Percentiles rank a stretch among this genome's conserved stretches.
Evolutionary conservation across 2,329 filamentous ascomycete species (phyloP).

Genomic region (Sporothrix variecibatus): DNA sequence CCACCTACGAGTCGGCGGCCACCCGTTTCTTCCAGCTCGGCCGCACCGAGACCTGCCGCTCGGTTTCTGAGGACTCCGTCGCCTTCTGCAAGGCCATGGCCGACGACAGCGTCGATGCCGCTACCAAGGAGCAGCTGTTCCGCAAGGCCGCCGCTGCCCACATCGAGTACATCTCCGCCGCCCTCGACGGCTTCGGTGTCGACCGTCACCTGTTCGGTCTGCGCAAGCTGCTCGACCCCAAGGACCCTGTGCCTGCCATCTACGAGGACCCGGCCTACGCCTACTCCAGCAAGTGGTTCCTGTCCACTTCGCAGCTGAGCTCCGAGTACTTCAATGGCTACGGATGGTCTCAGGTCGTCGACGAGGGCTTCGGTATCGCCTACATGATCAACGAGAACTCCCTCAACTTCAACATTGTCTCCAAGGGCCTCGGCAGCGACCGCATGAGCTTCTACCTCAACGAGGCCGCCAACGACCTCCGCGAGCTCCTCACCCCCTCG

Average conservation of each 20-base stretch:
- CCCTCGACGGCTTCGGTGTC: slow-evolving; percentile 88
- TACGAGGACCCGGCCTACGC: slow-evolving; percentile 83
- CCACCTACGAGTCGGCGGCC: slow-evolving; percentile 95
- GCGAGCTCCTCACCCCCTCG: slow-evolving; percentile 80
- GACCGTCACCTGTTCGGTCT: slow-evolving; percentile 97
- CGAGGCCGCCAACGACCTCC: slow-evolving; percentile 87
- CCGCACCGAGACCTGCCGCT: slow-evolving; percentile 92
- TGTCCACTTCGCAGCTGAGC: slow-evolving; percentile 86
- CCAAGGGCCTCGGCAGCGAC: slow-evolving; percentile 85
- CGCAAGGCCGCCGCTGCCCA: slow-evolving; percentile 79
- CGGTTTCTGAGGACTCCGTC: slow-evolving; percentile 86
- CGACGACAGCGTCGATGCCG: slow-evolving; percentile 59
- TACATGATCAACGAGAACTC: slow-evolving; percentile 75
- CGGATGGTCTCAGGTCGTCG: slow-evolving; percentile 97
- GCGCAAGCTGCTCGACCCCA: slow-evolving; percentile 82
- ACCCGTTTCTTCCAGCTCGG: slow-evolving; percentile 95
- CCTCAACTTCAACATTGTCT: slow-evolving; percentile 91
- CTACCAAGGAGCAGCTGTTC: slow-evolving; percentile 68
- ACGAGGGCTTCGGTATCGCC: slow-evolving; percentile 93
- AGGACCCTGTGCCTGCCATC: slow-evolving; percentile 77
- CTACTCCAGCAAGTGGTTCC: slow-evolving; percentile 86
- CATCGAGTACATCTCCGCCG: slow-evolving; percentile 86
- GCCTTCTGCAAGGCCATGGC: slow-evolving; percentile 87
- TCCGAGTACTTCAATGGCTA: slow-evolving; percentile 99
- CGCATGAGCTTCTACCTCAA: slow-evolving; percentile 96